Conservation (phyloP, 73 alveolate species). For the Breviolum minutum region DNA sequence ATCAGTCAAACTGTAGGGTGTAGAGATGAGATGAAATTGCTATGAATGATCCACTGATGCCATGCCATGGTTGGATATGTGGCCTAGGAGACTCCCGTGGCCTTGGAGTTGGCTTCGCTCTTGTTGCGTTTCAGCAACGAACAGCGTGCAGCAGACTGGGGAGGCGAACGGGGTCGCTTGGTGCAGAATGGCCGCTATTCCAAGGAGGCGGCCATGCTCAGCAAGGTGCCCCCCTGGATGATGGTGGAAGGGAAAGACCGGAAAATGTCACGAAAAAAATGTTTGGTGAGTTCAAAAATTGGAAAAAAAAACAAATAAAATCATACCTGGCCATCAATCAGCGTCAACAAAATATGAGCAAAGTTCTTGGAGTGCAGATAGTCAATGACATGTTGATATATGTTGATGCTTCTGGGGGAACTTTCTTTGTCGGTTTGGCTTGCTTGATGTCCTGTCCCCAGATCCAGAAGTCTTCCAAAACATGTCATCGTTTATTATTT, state of each 20-base stretch:
- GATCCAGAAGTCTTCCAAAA: too few species aligned
- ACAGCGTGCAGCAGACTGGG: slow-evolving; percentile 69
- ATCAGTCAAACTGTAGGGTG: background rate
- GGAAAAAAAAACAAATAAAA: background rate
- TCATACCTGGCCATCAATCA: too few species aligned
- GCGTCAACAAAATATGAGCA: too few species aligned
- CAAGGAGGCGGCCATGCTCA: slow-evolving; percentile 50
- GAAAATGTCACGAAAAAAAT: background rate
- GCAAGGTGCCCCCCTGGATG: slow-evolving; percentile 5
- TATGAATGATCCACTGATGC: too few species aligned
- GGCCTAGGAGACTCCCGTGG: background rate
- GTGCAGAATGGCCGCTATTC: slow-evolving; percentile 77
- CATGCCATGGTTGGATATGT: background rate
- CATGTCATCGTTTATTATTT: too few species aligned
- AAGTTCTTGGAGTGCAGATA: too few species aligned
- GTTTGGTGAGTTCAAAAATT: background rate
- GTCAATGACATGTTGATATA: too few species aligned
- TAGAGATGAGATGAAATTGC: background rate
- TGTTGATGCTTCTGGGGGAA: too few species aligned
- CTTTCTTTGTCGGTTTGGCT: too few species aligned
- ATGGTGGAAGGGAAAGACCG: background rate
- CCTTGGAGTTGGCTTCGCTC: slow-evolving; percentile 24
- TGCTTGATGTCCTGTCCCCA: too few species aligned
- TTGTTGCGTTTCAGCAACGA: slow-evolving; percentile 89
- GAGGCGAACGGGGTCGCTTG: slow-evolving; percentile 87